Evolutionary conservation across 1,284 basidiomycete genomes (phyloP).

Genomic region (Ganoderma multipileum): DNA sequence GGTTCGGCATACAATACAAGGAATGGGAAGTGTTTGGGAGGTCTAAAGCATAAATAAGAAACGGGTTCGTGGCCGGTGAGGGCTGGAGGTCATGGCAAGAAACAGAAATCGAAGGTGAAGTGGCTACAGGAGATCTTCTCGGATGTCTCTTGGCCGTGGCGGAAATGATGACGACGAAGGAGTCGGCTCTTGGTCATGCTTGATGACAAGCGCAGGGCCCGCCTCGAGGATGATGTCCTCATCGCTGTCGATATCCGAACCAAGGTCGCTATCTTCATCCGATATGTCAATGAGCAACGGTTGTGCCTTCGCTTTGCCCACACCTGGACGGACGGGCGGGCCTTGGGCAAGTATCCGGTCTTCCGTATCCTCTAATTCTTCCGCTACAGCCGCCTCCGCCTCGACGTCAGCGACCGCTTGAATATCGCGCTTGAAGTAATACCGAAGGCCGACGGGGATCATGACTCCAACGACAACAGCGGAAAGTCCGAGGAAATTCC

Average conservation of each 20-base stretch:
- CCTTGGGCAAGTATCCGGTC: slow-evolving; percentile 60
- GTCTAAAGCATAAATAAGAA: slow-evolving; percentile 26
- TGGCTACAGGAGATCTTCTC: slow-evolving; percentile 26
- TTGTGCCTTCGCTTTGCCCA: slow-evolving; percentile 47
- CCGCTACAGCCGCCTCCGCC: slow-evolving; percentile 48
- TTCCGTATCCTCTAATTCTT: slow-evolving; percentile 40
- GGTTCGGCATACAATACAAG: slow-evolving; percentile 23
- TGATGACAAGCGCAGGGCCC: slow-evolving; percentile 60
- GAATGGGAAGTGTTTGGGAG: not conserved
- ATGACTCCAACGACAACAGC: slow-evolving; percentile 90
- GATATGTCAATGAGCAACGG: slow-evolving; percentile 39
- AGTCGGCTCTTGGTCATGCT: slow-evolving; percentile 38
- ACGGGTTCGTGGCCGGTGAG: slow-evolving; percentile 15
- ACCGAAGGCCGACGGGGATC: slow-evolving; percentile 89
- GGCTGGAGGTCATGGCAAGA: slow-evolving; percentile 26
- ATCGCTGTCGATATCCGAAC: slow-evolving; percentile 55
- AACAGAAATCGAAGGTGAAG: not conserved
- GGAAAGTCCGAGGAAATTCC: slow-evolving; percentile 83
- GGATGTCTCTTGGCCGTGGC: slow-evolving; percentile 21
- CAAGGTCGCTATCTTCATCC: slow-evolving; percentile 45
- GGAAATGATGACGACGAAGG: not conserved
- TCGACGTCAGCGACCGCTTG: slow-evolving; percentile 56
- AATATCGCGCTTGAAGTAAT: slow-evolving; percentile 65
- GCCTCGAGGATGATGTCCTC: slow-evolving; percentile 73
- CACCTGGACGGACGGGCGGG: slow-evolving; percentile 41